Evolutionary conservation across 495 filamentous ascomycete species (phyloP).

Genomic region (Staphylotrichum tortipilum): DNA sequence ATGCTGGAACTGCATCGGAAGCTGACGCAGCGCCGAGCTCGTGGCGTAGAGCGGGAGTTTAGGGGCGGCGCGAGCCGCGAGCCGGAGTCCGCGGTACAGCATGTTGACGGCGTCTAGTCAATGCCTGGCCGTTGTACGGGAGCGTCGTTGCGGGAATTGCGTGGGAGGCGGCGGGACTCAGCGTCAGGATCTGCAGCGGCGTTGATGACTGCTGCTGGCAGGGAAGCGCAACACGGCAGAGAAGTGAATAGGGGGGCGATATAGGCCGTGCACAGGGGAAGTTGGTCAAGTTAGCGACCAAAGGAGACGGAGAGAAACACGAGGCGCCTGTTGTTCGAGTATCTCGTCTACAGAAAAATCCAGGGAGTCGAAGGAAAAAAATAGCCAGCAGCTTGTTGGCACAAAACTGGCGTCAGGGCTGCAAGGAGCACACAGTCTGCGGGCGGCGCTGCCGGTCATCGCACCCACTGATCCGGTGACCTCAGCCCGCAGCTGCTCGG

Average conservation of each 20-base stretch:
- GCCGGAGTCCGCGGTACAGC: conserved; percentile 42
- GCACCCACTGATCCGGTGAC: conserved; percentile 16
- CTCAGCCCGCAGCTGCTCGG: conserved; percentile 20
- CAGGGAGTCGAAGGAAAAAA: conserved; percentile 10
- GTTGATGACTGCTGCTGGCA: not conserved
- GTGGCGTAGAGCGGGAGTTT: conserved; percentile 20
- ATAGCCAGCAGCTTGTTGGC: conserved; percentile 9
- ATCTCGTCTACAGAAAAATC: conserved; percentile 6
- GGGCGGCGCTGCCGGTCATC: conserved; percentile 11
- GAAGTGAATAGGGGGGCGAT: not conserved
- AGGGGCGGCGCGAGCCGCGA: conserved; percentile 39
- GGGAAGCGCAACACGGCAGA: not conserved
- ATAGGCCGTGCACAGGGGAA: not conserved
- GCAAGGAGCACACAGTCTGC: conserved; percentile 5
- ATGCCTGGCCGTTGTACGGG: not conserved
- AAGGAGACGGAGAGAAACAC: conserved; percentile 1
- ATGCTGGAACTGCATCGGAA: conserved; percentile 42
- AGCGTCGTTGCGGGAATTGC: conserved; percentile 8
- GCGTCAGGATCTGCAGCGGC: conserved; percentile 8
- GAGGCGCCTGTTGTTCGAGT: not conserved
- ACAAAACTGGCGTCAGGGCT: conserved; percentile 6
- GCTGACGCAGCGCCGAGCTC: conserved; percentile 32
- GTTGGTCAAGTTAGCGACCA: not conserved
- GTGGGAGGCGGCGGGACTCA: conserved; percentile 3
- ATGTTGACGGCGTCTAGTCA: conserved; percentile 24